Conservation (phyloP, 139 green algal species). For the Haematococcus lacustris region DNA sequence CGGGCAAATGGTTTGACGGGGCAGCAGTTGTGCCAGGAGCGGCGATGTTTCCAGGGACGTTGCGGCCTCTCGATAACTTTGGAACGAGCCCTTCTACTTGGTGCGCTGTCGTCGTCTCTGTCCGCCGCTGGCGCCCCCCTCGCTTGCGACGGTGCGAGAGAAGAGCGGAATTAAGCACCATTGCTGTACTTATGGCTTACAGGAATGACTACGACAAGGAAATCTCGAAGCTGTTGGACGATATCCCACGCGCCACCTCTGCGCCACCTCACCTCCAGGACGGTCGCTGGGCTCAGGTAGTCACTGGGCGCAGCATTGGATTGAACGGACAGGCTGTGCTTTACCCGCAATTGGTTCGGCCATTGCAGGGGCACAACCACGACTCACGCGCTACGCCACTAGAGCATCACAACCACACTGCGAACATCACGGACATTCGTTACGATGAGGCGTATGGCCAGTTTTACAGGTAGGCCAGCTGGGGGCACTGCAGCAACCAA, state of each 20-base stretch:
- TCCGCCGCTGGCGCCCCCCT: no score
- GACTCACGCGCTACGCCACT: neutral
- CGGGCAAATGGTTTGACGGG: no score
- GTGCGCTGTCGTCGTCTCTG: no score
- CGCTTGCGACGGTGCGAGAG: no score
- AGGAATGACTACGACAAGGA: conserved; percentile 2
- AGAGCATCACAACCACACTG: conserved; percentile 19
- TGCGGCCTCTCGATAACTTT: no score
- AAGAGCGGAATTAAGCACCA: no score
- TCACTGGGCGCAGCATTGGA: neutral
- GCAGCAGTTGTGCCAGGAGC: no score
- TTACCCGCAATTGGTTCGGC: neutral
- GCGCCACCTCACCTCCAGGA: conserved; percentile 76
- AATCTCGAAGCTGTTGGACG: conserved; percentile 57
- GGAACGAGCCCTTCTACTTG: no score
- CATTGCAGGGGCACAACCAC: neutral
- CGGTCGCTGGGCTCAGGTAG: conserved; percentile 32
- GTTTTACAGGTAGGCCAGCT: conserved; percentile 42
- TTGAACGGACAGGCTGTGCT: neutral
- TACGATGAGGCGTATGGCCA: conserved; percentile 81
- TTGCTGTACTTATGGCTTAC: no score
- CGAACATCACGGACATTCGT: conserved; percentile 56
- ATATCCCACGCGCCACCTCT: conserved; percentile 73
- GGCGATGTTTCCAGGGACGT: no score
- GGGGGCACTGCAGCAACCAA: neutral